Base-by-base conservation (phyloP, 441 rosid genomes). In the Jatropha podagrica region DNA sequence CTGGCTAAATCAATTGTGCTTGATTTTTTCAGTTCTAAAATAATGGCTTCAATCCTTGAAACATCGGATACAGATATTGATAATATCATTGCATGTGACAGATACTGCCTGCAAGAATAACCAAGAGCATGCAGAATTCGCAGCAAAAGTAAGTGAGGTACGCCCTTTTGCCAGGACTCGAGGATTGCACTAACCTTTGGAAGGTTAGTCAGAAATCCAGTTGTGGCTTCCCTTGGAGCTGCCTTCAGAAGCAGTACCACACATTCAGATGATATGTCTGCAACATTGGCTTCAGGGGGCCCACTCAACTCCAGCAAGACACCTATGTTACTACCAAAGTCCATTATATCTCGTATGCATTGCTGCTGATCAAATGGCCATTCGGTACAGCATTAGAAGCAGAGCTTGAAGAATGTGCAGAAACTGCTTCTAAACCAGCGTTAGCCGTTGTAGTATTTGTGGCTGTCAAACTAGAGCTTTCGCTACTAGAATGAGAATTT, bases 181-280 rank as follows among this genome's bases (percentile, higher is more conserved):
- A 93, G 94, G 75, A 95, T 83, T 3, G 77, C 81, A 37, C 82
- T 85, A 63, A 92, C 90, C 85, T 86, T 95, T 7, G 89, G 79
- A 80, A 95, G 97, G 84, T 91, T 92, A 75, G 98, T 90, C 40
- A 95, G 83, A 77, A 95, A 86, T 26, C 96, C 89, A 10, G 91
- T 88, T 40, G 97, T 90, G 75, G 95, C 98, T 86, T 95, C 99
- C 80, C 99, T 90, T 8, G 97, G 95, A 82, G 97, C 95, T 26
- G 88, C 97, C 90, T 86, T 92, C 73, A 93, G 87, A 58, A 93
- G 76, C 73, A 93, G 70, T 14, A 90, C 84, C 38, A 92, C 84
- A 37, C 99, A 92, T 74, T 95, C 98, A 26, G 98, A 95, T 56
- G 99, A 95, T 41, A 87, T 72, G 52, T 91, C 94, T 0, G 95